These are phyloP conservation scores for Zymoseptoria tritici DNA, from an alignment of 2,329 filamentous ascomycete species.

Conservation along the genomic window DNA sequence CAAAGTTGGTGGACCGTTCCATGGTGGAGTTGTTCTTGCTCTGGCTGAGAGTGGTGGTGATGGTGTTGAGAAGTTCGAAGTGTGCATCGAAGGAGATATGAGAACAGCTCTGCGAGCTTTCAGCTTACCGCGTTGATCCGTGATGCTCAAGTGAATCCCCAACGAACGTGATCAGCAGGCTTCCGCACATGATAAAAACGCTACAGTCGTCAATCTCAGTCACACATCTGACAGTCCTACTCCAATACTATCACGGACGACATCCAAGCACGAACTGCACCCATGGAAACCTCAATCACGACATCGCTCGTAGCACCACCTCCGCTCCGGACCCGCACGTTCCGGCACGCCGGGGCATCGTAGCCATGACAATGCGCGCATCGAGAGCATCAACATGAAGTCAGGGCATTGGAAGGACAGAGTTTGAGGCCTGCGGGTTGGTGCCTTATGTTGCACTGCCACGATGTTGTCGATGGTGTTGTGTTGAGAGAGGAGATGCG, in stretches of 20 bases:
- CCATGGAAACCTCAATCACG: background rate
- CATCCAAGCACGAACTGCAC: background rate
- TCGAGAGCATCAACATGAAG: background rate
- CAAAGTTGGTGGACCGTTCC: background rate
- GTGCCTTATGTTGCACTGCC: background rate
- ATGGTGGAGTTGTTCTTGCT: background rate
- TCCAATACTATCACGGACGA: background rate
- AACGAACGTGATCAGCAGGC: background rate
- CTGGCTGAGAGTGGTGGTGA: background rate
- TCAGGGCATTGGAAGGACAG: background rate
- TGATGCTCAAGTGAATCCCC: background rate
- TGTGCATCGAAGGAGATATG: background rate
- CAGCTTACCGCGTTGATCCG: background rate
- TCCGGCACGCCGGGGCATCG: background rate
- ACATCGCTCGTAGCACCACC: background rate
- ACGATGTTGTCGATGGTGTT: background rate
- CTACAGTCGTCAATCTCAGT: background rate
- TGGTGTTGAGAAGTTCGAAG: background rate
- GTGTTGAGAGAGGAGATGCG: background rate
- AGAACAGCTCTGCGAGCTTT: background rate
- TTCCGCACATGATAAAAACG: background rate
- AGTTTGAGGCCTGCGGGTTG: background rate
- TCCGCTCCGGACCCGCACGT: background rate
- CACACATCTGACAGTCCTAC: background rate
- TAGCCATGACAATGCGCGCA: background rate